A percentile compares a stretch with the other conserved stretches of the same genome.
phyloP scores from a whole-genome alignment of 768 basidiomycete genomes.

The Pulveroboletus sp. region DNA sequence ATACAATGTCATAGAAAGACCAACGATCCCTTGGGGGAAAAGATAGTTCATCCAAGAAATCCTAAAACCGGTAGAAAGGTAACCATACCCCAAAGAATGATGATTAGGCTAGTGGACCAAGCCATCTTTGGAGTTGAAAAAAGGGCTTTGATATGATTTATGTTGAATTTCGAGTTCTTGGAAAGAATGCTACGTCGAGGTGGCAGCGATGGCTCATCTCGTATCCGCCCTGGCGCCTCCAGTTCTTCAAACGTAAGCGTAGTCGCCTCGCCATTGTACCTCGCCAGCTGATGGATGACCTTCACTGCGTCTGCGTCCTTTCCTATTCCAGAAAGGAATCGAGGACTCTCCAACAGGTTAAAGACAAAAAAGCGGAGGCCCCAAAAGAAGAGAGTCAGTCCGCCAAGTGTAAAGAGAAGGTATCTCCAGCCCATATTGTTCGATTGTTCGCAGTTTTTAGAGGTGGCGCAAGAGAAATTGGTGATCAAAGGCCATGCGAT shows the following conservation, averaged over 20 bases:
- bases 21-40: slow-evolving; percentile 55
- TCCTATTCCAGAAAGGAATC: slow-evolving; percentile 54
- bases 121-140: slow-evolving; percentile 65
- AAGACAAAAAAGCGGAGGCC: slow-evolving; percentile 51
- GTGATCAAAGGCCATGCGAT: slow-evolving; percentile 60
- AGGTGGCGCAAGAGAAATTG: slow-evolving; percentile 47
- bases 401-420: slow-evolving; percentile 52
- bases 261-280: slow-evolving; percentile 45
- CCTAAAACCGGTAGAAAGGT: too few species aligned
- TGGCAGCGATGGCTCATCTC: slow-evolving; percentile 7
- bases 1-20: slow-evolving; percentile 70
- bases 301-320: slow-evolving; percentile 49
- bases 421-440: slow-evolving; percentile 69
- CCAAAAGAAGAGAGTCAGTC: slow-evolving; percentile 52
- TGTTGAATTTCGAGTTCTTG: slow-evolving; percentile 40
- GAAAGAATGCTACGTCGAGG: slow-evolving; percentile 29
- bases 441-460: slow-evolving; percentile 35
- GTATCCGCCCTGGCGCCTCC: slow-evolving; percentile 27
- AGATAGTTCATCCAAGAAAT: background rate
- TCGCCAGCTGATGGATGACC: slow-evolving; percentile 47
- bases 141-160: slow-evolving; percentile 52
- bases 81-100: slow-evolving; percentile 43
- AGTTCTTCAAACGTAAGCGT: slow-evolving; percentile 46
- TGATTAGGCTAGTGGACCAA: slow-evolving; percentile 61
- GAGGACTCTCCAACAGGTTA: slow-evolving; percentile 53